Evolutionary conservation across 164 flowering plant species (phyloP), one percentile per base, ranked within the genome.

Genomic region (Piper betle): DNA sequence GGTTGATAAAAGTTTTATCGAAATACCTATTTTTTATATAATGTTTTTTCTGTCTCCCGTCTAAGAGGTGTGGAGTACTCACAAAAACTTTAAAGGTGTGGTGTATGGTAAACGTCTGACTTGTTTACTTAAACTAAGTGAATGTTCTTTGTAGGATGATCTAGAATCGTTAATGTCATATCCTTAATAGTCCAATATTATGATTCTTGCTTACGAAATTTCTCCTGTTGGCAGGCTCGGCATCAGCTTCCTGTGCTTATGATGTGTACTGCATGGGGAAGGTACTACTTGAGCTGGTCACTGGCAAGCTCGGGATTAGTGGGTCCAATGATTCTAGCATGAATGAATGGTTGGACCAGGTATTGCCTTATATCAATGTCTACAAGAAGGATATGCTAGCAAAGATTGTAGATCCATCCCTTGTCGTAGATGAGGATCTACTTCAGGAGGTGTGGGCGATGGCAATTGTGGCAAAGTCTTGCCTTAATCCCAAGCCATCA

Each of bases 391-490:
- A 88, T 62, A 74, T 78, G 50, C 74, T 88, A 41, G 74, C 76
- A 2, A 85, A 80, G 76, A 91, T 91, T 52, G 71, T 91, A 40
- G 96, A 88, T 59, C 87, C 91, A 2, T 81, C 84, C 57, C 79
- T 91, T 38, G 71, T 91, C 5, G 63, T 85, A 25, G 90, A 88
- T 39, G 96, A 86, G 39, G 96, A 88, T 62, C 76, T 91, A 9
- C 63, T 88, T 56, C 92, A 88, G 61, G 98, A 88, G 66, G 98
- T 88, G n/a, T 91, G 97, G 97, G 92, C 97, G 10, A 83, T 86
- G 88, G 90, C 96, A 0, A 72, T 91, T 53, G 90, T 91, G 38
- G 96, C 97, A 37, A 72, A 78, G 64, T 82, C 94, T 38, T 91
- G 97, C 69, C 82, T 91, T 3, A 85, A 88, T 52, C 90, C 97